These are phyloP conservation scores for Alternaria burnsii DNA, from an alignment of 2,329 filamentous ascomycete genomes.

Conservation along the genomic window DNA sequence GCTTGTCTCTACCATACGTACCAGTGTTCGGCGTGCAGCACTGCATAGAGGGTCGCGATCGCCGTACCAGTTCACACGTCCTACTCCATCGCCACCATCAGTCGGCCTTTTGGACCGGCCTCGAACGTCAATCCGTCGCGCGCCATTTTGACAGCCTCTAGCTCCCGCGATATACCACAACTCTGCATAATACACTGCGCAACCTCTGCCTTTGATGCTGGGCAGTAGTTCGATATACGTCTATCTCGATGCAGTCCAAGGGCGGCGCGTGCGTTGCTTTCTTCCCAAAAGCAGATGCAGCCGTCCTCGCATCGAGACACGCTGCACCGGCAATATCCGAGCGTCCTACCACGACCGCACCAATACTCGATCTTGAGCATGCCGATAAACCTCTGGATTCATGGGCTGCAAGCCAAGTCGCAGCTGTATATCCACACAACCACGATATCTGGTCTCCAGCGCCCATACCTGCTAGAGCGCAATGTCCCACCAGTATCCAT, in stretches of 20 bases:
- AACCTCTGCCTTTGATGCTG: constrained; percentile 9
- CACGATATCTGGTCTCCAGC: constrained; percentile 28
- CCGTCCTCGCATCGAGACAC: constrained; percentile 32
- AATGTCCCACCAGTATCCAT: constrained; percentile 14
- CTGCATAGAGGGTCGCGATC: background rate
- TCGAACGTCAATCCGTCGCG: constrained; percentile 1
- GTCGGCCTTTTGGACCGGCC: constrained; percentile 1
- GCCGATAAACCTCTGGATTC: constrained; percentile 24
- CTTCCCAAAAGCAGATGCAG: constrained; percentile 40
- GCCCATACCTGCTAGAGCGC: constrained; percentile 26
- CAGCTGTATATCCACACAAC: constrained; percentile 27
- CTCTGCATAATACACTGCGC: constrained; percentile 3
- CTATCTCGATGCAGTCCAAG: constrained; percentile 20
- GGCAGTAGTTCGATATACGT: background rate
- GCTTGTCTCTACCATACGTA: constrained; percentile 1
- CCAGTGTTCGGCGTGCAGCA: background rate
- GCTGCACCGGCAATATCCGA: constrained; percentile 22
- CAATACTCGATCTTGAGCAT: constrained; percentile 36
- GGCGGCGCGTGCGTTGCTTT: constrained; percentile 26
- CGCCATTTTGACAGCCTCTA: constrained; percentile 12
- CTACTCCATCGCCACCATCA: background rate
- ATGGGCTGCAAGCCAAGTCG: constrained; percentile 25
- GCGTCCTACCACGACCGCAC: constrained; percentile 31
- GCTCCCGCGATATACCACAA: constrained; percentile 1
- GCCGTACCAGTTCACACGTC: background rate